Base-by-base conservation (phyloP, 1,139 yeast genomes). In the Wickerhamomyces sp. region DNA sequence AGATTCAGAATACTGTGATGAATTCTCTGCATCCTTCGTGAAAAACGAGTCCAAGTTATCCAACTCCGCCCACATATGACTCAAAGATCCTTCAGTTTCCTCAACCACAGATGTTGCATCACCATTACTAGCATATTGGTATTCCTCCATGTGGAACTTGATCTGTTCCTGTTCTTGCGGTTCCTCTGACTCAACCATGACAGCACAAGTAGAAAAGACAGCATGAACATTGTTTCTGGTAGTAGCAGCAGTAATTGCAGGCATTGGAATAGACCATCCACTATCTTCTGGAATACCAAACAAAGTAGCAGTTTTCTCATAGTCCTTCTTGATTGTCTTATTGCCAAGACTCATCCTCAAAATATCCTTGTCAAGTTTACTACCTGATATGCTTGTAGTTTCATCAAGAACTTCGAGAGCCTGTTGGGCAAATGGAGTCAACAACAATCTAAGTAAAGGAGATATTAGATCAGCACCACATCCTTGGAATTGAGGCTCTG, bases 231-330 rank as follows among this genome's bases (percentile, higher is more conserved):
- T 93, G 61, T 87, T 88, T 53, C 98, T 72, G 0, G 98, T 88
- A 11, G 85, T 78, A 0, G 95, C 84, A 0, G 97, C 89, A 0
- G 95, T 84, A 34, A 87, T 80, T 0, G 91, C 87, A 0, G 98
- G 96, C 93, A 87, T 85, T 2, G 98, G 95, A 41, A 94, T 82
- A 0, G 97, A 84, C 99, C 99, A 94, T 1, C 99, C 99, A 60
- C 84, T 82, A n/a, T 88, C 96, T 49, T 90, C 96, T 0, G 99
- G 99, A 26, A 91, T 83, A 14, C 99, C 99, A 70, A 90, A 94
- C 45, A 93, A 69, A 0, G 97, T 89, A 0, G 95, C 93, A 1
- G 95, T 84, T 55, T 79, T 81, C 55, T 87, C 96, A 58, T 84
- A 86, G 55, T 88, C 95, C 52, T 85, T 87, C 56, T 84, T 79